Base-by-base conservation (phyloP, 2,329 filamentous ascomycete species). In the Nemania diffusa region DNA sequence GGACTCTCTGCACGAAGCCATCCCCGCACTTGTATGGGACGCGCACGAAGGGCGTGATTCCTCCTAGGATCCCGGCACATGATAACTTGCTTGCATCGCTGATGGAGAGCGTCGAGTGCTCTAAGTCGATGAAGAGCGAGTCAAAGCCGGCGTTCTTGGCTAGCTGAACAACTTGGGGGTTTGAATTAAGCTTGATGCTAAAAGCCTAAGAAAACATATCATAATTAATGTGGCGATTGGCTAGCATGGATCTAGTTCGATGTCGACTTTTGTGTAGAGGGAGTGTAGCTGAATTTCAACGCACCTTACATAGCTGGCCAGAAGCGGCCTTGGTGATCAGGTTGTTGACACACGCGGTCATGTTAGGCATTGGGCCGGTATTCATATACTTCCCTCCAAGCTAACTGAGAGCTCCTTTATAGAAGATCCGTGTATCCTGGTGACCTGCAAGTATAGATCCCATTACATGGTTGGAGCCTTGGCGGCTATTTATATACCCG, bases 11-110 rank as follows among this genome's bases (percentile, higher is more conserved):
- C 7, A 42, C 52, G 24, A 56, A 37, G 17, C 52, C 52, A 37
- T 56, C 34, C 9, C 52, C 52, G 29, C 52, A 56, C 34, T 56
- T 26, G n/a, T 37, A 56, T 13, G 52, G 52, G 17, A 37, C 29
- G 15, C 52, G 52, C 17, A 56, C 52, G 32, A 56, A 56, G 20
- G 52, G 27, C 20, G 27, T 56, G 13, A 56, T 56, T 1, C 52
- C 52, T 6, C 24, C 48, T 29, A 51, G 26, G 3, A 51, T 17
- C 48, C 24, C 48, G 5, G 48, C 48, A 29, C 48, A 51, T 26
- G 22, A 51, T 29, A 51, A 7, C 26, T 51, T 51, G 26, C 48
- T 51, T 29, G 48, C 48, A 13, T 51, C 48, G 48, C 24, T 29
- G 22, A 51, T 51, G 11, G 48, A 27, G 8, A 51, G 48, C 6